phyloP scores from a whole-genome alignment of 2,329 filamentous ascomycete species.

The Aphanoascus verrucosus region DNA sequence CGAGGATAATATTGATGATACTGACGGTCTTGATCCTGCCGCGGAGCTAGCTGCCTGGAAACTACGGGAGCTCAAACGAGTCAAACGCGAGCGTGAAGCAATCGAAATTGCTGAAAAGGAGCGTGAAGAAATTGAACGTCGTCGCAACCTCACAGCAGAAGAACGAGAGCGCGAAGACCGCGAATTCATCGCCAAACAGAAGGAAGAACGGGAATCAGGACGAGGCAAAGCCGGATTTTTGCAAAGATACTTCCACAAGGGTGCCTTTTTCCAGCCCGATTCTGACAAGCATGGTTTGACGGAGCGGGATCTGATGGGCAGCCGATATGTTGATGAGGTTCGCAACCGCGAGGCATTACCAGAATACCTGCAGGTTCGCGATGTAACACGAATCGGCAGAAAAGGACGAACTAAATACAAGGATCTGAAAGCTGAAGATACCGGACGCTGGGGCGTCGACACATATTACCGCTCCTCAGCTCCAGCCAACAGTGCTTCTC shows the following conservation, averaged over 20 bases:
- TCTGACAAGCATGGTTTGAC: slow-evolving; percentile 63
- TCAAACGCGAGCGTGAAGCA: slow-evolving; percentile 74
- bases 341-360: slow-evolving; percentile 72
- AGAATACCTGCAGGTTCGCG: slow-evolving; percentile 81
- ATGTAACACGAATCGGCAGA: slow-evolving; percentile 86
- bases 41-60: slow-evolving; percentile 91
- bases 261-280: slow-evolving; percentile 86
- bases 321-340: slow-evolving; percentile 71
- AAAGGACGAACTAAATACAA: slow-evolving; percentile 85
- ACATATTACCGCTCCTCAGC: slow-evolving; percentile 32
- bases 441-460: slow-evolving; percentile 61
- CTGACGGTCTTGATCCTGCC: slow-evolving; percentile 73
- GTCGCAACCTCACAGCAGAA: slow-evolving; percentile 73
- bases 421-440: slow-evolving; percentile 82
- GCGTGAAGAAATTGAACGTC: slow-evolving; percentile 76
- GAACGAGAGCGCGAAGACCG: slow-evolving; percentile 79
- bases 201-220: slow-evolving; percentile 60
- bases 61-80: slow-evolving; percentile 75
- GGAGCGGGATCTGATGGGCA: slow-evolving; percentile 75
- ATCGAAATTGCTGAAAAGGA: slow-evolving; percentile 79
- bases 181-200: slow-evolving; percentile 63
- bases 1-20: slow-evolving; percentile 72
- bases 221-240: slow-evolving; percentile 78
- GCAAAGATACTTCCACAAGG: slow-evolving; percentile 95
- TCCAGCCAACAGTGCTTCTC: slow-evolving; percentile 22